These are phyloP conservation scores for Vitis amurensis DNA, from an alignment of 164 flowering plant genomes.

Conservation along the genomic window DNA sequence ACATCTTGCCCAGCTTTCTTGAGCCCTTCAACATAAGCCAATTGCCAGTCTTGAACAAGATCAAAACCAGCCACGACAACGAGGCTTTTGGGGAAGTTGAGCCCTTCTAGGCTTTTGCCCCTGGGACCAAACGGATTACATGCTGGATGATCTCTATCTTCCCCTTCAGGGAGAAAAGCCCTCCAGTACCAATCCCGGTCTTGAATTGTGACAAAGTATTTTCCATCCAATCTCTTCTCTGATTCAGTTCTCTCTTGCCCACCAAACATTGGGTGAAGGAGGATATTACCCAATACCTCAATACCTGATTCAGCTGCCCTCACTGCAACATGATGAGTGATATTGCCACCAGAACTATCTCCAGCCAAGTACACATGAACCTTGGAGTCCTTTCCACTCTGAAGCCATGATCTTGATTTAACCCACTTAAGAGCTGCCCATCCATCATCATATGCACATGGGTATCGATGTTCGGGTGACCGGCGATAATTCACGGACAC, in stretches of 20 bases:
- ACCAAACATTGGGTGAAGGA: slow-evolving; percentile 72
- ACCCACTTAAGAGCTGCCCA: slow-evolving; percentile 75
- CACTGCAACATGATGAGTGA: slow-evolving; percentile 65
- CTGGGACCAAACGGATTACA: slow-evolving; percentile 65
- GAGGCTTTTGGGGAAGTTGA: slow-evolving; percentile 52
- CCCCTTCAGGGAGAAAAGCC: slow-evolving; percentile 70
- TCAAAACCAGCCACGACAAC: slow-evolving; percentile 71
- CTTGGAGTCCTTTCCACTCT: slow-evolving; percentile 54
- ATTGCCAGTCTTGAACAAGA: slow-evolving; percentile 71
- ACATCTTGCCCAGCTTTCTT: slow-evolving; percentile 45
- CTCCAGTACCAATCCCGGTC: slow-evolving; percentile 84
- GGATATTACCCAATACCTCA: slow-evolving; percentile 57
- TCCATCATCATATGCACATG: slow-evolving; percentile 75
- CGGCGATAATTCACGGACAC: slow-evolving; percentile 71
- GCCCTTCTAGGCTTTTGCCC: slow-evolving; percentile 31
- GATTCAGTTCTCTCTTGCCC: slow-evolving; percentile 60
- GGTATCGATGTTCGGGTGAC: slow-evolving; percentile 62
- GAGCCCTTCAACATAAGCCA: slow-evolving; percentile 57
- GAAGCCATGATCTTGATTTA: slow-evolving; percentile 55
- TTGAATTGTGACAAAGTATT: slow-evolving; percentile 61
- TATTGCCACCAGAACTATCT: slow-evolving; percentile 75
- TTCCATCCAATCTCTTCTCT: slow-evolving; percentile 60
- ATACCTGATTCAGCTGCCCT: slow-evolving; percentile 54
- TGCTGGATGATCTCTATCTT: slow-evolving; percentile 71
- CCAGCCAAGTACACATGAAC: slow-evolving; percentile 66